Percentiles rank a stretch among this genome's conserved stretches.
Evolutionary conservation across 208 protist genomes (phyloP).

Genomic region (Histomonas meleagridis): DNA sequence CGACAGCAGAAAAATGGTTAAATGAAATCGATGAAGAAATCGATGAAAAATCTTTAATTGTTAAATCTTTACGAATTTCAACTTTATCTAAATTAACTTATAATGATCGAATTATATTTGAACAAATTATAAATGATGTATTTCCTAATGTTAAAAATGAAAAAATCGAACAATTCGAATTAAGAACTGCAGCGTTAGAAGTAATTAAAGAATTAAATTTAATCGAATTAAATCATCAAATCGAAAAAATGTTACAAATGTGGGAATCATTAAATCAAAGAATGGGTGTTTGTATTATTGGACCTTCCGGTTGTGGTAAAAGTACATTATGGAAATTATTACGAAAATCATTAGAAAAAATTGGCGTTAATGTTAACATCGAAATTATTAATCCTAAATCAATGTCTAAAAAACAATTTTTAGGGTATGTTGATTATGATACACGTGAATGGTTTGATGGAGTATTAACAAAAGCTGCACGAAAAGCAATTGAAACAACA

Average conservation of each 20-base stretch:
- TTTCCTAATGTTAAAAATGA: slow-evolving; percentile 67
- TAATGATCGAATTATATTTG: slow-evolving; percentile 75
- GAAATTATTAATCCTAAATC: slow-evolving; percentile 89
- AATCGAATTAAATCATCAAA: slow-evolving; percentile 29
- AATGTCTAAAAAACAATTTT: slow-evolving; percentile 52
- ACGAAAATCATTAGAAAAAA: slow-evolving; percentile 62
- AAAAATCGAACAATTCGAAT: slow-evolving; percentile 6
- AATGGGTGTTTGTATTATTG: slow-evolving; percentile 89
- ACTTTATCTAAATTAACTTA: slow-evolving; percentile 92
- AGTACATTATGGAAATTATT: slow-evolving; percentile 76
- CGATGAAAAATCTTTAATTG: slow-evolving; percentile 74
- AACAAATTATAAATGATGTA: slow-evolving; percentile 77
- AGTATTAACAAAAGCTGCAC: slow-evolving; percentile 53
- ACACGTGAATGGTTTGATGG: slow-evolving; percentile 94
- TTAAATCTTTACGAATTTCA: slow-evolving; percentile 83
- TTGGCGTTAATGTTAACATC: slow-evolving; percentile 66
- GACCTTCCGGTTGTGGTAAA: slow-evolving; percentile 84
- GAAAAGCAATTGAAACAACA: background rate
- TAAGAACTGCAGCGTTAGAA: background rate
- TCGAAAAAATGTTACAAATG: slow-evolving; percentile 63
- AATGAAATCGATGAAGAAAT: background rate
- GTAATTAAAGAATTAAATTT: background rate
- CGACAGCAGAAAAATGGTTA: background rate
- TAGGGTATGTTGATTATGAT: slow-evolving; percentile 89
- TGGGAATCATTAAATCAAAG: slow-evolving; percentile 83